phyloP scores from a whole-genome alignment of 2,329 filamentous ascomycete species.

The Venturia pyrina region DNA sequence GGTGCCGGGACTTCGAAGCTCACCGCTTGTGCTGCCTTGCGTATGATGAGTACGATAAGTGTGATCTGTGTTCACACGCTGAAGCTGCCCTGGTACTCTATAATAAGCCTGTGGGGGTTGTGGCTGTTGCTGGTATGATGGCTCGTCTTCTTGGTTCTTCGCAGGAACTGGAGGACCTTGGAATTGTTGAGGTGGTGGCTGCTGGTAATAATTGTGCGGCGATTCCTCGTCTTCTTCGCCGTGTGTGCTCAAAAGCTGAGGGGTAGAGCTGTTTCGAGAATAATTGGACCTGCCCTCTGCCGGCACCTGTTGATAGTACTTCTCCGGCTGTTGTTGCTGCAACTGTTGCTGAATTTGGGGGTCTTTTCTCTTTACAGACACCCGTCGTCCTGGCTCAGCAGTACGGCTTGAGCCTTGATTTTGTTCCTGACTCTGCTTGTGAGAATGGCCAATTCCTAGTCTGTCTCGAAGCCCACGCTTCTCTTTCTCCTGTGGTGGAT shows the following conservation, averaged over 20 bases:
- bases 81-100: not conserved
- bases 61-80: conserved; percentile 8
- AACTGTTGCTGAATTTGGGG: conserved; percentile 19
- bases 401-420: not conserved
- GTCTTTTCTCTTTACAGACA: conserved; percentile 26
- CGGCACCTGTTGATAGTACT: conserved; percentile 12
- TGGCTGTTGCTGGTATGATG: conserved; percentile 9
- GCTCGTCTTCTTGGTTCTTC: not conserved
- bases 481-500: conserved; percentile 7
- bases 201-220: conserved; percentile 20
- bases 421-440: conserved; percentile 9
- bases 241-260: conserved; percentile 20
- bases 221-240: conserved; percentile 20
- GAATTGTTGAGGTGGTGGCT: conserved; percentile 24
- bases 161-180: conserved; percentile 10
- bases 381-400: conserved; percentile 21
- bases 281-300: conserved; percentile 14
- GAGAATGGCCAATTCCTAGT: conserved; percentile 13
- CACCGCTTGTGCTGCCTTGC: conserved; percentile 2
- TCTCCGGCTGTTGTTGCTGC: conserved; percentile 21
- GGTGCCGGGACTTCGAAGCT: conserved; percentile 17
- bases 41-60: conserved; percentile 20
- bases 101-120: conserved; percentile 9
- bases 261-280: conserved; percentile 12
- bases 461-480: conserved; percentile 19